A percentile compares a stretch with the other conserved stretches of the same genome.
Evolutionary conservation across 73 alveolate species (phyloP).

Genomic region (Tetrahymena malaccensis): DNA sequence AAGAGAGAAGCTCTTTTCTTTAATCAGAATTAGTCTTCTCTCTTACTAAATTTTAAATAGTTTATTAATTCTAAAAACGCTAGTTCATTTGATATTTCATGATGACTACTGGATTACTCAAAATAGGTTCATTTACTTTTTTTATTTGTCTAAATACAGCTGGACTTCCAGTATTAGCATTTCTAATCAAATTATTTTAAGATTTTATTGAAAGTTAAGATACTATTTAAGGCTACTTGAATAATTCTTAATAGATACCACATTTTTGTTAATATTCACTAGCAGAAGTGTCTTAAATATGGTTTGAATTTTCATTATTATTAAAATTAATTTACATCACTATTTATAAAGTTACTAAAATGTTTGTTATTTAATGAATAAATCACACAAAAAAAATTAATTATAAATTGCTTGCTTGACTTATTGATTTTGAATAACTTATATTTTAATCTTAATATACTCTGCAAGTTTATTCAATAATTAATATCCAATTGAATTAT

Average conservation of each 20-base stretch:
- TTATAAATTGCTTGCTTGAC: not conserved
- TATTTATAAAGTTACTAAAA: too few relatives aligned
- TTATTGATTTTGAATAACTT: not conserved
- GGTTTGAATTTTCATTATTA: not conserved
- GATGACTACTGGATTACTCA: not conserved
- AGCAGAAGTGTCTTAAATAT: not conserved
- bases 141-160: not conserved
- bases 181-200: not conserved
- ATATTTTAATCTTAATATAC: too few relatives aligned
- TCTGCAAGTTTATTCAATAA: too few relatives aligned
- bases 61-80: not conserved
- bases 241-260: not conserved
- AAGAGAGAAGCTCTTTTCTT: not conserved
- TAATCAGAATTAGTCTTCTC: not conserved
- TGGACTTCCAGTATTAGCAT: not conserved
- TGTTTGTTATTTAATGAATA: too few relatives aligned
- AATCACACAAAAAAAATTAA: not conserved
- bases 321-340: not conserved
- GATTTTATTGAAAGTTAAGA: not conserved
- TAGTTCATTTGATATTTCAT: not conserved
- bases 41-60: not conserved
- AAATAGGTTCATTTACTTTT: not conserved
- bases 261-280: not conserved
- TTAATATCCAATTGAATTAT: too few relatives aligned
- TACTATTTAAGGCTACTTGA: not conserved